Percentiles rank a stretch among this genome's conserved stretches.
phyloP scores from a whole-genome alignment of 441 rosid genomes.

The Pelargonium fulgidum region DNA sequence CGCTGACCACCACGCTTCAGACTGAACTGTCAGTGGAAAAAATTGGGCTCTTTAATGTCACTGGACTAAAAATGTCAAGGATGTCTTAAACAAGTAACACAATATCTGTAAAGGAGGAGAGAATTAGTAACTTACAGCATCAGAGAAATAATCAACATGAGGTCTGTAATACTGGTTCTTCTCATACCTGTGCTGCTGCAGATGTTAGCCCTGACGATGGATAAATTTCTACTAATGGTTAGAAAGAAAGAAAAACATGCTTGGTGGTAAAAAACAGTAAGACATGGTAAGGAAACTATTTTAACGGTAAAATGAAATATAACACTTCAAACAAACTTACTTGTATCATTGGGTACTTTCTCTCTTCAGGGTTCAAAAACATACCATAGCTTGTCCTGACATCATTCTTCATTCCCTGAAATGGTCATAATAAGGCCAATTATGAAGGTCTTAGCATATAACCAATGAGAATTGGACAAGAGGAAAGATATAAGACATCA shows the following conservation, averaged over 20 bases:
- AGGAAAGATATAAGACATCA: neutral
- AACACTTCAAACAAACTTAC: slow-evolving; percentile 30
- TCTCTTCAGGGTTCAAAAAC: slow-evolving; percentile 67
- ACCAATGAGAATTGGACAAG: neutral
- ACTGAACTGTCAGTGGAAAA: slow-evolving; percentile 48
- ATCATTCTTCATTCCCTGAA: slow-evolving; percentile 79
- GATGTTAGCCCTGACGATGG: slow-evolving; percentile 50
- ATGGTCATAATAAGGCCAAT: slow-evolving; percentile 13
- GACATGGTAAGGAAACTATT: neutral
- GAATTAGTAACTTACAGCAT: slow-evolving; percentile 58
- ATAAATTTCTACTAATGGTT: too few relatives aligned
- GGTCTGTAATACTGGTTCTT: slow-evolving; percentile 79
- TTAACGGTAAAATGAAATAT: neutral
- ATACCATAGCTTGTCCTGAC: slow-evolving; percentile 97
- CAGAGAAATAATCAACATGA: slow-evolving; percentile 88
- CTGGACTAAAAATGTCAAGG: neutral
- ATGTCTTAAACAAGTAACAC: neutral
- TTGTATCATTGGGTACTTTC: slow-evolving; percentile 69
- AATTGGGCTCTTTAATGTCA: slow-evolving; percentile 10
- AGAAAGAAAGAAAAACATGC: neutral
- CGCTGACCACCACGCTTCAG: slow-evolving; percentile 92
- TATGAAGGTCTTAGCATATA: slow-evolving; percentile 1
- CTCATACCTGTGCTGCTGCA: slow-evolving; percentile 88
- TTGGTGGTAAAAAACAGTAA: neutral
- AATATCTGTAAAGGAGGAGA: neutral